Evolutionary conservation across 2,329 filamentous ascomycete species (phyloP), one percentile per base, ranked within the genome.

Genomic region (Chaetomium sp.): DNA sequence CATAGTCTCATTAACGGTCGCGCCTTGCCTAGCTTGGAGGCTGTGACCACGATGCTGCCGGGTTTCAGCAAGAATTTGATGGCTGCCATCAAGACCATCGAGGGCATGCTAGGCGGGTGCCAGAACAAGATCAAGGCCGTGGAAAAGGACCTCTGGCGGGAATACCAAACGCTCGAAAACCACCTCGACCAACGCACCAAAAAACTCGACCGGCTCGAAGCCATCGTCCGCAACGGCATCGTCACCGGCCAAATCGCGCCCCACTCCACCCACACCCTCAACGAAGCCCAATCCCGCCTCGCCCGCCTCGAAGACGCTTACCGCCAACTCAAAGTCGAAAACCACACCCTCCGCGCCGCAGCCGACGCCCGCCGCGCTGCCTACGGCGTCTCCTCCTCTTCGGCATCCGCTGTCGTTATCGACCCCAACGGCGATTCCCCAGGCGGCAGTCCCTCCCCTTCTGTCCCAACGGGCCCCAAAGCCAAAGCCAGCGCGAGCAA

Each of bases 31-130:
- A 90, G 87, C 10, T 79, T 95, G 37, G 92, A 96, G 66, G 85
- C 91, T 11, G 88, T 99, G 59, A 84, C 86, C 1, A 91, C 86
- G 49, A 90, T 94, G 72, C 79, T 97, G 4, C 86, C 88, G 0
- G 89, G 88, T 1, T 97, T 97, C 72, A 89, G 87, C 67, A 89
- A 91, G 70, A 97, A 96, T 68, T 79, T 99, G 33, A 73, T 96
- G 44, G 82, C 86, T 1, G 92, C 92, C 0, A 81, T 96, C 59
- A 95, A 92, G 75, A 89, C 85, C 2, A 85, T 97, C 54, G 94
- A 97, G 74, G 77, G 79, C 14, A 83, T 95, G 61, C 78, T 97
- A 38, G 80, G 81, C 14, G 82, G 83, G 7, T 95, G 96, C 75
- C 87, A 89, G 65, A 77, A 79, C 41, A 86, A 89, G 57, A 89